phyloP scores from a whole-genome alignment of 768 basidiomycete genomes.

The Hydnomerulius pinastri region DNA sequence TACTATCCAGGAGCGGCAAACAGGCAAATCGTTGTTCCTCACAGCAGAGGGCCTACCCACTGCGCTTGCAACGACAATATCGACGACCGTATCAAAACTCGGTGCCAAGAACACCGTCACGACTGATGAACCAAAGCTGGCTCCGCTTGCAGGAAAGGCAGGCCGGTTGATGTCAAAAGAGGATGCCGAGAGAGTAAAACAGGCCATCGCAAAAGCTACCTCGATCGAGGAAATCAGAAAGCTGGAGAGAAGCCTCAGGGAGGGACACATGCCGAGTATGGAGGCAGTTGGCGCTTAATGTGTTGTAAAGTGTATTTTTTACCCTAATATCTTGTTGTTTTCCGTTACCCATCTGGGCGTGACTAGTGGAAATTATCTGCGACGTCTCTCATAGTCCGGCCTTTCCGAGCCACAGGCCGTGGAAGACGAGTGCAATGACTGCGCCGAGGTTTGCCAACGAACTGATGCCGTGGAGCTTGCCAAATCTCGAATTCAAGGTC shows the following conservation, averaged over 20 bases:
- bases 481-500: slow-evolving; percentile 65
- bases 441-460: slow-evolving; percentile 64
- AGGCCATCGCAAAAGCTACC: slow-evolving; percentile 87
- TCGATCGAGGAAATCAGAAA: slow-evolving; percentile 88
- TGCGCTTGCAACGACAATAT: slow-evolving; percentile 76
- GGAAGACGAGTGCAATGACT: slow-evolving; percentile 61
- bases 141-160: slow-evolving; percentile 59
- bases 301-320: slow-evolving; percentile 36
- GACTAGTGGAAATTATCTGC: background rate
- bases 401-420: slow-evolving; percentile 72
- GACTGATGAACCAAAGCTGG: slow-evolving; percentile 76
- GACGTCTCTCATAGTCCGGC: slow-evolving; percentile 35
- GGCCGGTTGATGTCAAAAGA: slow-evolving; percentile 91
- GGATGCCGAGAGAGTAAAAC: slow-evolving; percentile 84
- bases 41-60: slow-evolving; percentile 80
- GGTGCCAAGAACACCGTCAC: slow-evolving; percentile 64
- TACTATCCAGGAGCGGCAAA: slow-evolving; percentile 69
- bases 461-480: slow-evolving; percentile 66
- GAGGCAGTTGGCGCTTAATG: slow-evolving; percentile 76
- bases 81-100: slow-evolving; percentile 68
- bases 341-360: background rate
- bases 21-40: slow-evolving; percentile 73
- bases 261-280: slow-evolving; percentile 81
- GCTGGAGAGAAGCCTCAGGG: slow-evolving; percentile 78
- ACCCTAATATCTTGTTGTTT: slow-evolving; percentile 19